Evolutionary conservation across 768 basidiomycete genomes (phyloP).

Genomic region (Mycena rosella): DNA sequence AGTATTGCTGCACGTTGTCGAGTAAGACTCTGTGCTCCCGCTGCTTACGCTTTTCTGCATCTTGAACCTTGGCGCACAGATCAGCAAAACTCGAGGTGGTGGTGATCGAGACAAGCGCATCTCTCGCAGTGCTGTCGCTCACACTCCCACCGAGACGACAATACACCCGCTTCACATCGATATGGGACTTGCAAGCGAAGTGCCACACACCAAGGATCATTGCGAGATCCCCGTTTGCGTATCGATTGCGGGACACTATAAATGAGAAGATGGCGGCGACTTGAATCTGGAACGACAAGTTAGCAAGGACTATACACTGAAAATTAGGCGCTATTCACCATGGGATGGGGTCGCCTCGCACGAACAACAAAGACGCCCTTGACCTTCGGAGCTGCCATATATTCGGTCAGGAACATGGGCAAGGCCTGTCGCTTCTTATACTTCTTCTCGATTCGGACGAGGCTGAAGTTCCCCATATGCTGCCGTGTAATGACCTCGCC

Average conservation of each 20-base stretch:
- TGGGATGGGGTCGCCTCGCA: conserved; percentile 3
- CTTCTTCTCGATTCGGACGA: background rate
- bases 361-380: conserved; percentile 32
- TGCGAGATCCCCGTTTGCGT: conserved; percentile 3
- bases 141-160: background rate
- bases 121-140: background rate
- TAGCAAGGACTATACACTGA: background rate
- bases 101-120: background rate
- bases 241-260: background rate
- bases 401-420: background rate
- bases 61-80: conserved; percentile 2
- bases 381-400: conserved; percentile 28
- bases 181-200: background rate
- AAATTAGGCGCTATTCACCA: background rate
- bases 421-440: background rate
- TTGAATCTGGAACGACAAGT: conserved; percentile 3
- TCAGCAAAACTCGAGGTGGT: background rate
- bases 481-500: background rate
- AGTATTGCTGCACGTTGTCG: conserved; percentile 39
- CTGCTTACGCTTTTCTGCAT: conserved; percentile 8
- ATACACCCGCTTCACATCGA: background rate
- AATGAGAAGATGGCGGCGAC: background rate
- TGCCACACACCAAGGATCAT: conserved; percentile 15
- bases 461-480: background rate
- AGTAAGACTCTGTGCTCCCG: background rate